phyloP scores from a whole-genome alignment of 1,139 yeast species.

The Candida labiduridarum region DNA sequence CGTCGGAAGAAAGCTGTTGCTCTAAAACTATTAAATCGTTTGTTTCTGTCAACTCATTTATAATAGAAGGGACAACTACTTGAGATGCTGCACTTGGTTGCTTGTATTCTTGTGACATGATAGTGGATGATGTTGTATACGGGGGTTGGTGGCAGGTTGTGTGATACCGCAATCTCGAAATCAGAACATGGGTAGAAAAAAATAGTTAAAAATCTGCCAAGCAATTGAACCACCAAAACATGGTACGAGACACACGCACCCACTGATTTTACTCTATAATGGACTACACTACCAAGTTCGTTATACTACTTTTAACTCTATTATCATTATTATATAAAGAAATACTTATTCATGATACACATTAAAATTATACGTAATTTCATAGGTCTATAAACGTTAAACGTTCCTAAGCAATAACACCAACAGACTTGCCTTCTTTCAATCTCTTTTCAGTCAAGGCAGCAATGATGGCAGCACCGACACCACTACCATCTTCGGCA shows the following conservation, averaged over 20 bases:
- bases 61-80: neutral
- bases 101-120: constrained; percentile 5
- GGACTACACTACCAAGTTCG: neutral
- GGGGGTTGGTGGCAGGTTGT: neutral
- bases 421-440: constrained; percentile 72
- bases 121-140: neutral
- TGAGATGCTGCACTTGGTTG: neutral
- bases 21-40: constrained; percentile 55
- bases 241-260: neutral
- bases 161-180: no score
- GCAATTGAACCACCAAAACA: neutral
- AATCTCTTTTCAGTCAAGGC: constrained; percentile 86
- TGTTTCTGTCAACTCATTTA: constrained; percentile 15
- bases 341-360: constrained; percentile 1
- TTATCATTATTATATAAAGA: neutral
- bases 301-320: neutral
- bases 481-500: constrained; percentile 99
- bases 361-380: constrained; percentile 1
- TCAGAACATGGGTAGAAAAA: neutral
- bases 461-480: constrained; percentile 96
- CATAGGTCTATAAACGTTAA: neutral
- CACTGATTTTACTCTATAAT: no score
- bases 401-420: constrained; percentile 29
- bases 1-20: constrained; percentile 69
- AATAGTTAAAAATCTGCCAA: neutral